phyloP scores from a whole-genome alignment of 2,329 filamentous ascomycete genomes.

The Cordyceps farinosa region DNA sequence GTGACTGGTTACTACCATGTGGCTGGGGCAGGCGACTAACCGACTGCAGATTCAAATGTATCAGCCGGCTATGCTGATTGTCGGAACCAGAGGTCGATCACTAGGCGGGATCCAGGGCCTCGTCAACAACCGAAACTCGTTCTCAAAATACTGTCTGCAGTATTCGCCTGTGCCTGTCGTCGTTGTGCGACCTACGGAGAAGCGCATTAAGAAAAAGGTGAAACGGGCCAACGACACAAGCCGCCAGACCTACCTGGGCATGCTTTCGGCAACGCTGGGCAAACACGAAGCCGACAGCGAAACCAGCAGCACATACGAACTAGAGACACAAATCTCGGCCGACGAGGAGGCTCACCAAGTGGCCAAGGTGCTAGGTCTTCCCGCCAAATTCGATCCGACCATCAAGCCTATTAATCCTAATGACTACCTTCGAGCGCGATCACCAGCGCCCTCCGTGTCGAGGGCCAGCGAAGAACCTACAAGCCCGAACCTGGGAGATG shows the following conservation, averaged over 20 bases:
- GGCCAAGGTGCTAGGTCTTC: slow-evolving; percentile 59
- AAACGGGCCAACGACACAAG: slow-evolving; percentile 76
- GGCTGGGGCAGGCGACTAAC: slow-evolving; percentile 14
- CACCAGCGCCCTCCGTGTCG: slow-evolving; percentile 19
- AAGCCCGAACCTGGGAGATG: slow-evolving; percentile 24
- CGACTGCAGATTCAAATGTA: slow-evolving; percentile 75
- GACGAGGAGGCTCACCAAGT: slow-evolving; percentile 64
- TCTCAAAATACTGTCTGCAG: slow-evolving; percentile 92
- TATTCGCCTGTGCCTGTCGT: slow-evolving; percentile 92
- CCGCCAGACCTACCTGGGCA: slow-evolving; percentile 72
- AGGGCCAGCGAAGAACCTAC: slow-evolving; percentile 20
- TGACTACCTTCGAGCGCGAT: slow-evolving; percentile 22
- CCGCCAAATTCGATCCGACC: slow-evolving; percentile 60
- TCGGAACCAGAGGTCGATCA: slow-evolving; percentile 81
- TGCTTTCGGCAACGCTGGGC: slow-evolving; percentile 62
- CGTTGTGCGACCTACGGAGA: slow-evolving; percentile 81
- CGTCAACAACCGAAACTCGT: slow-evolving; percentile 72
- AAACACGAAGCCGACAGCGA: slow-evolving; percentile 58
- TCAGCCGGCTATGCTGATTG: slow-evolving; percentile 85
- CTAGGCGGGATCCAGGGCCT: slow-evolving; percentile 83
- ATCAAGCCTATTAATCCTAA: slow-evolving; percentile 51
- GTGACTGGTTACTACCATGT: slow-evolving; percentile 25
- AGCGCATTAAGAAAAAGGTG: slow-evolving; percentile 83
- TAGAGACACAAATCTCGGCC: slow-evolving; percentile 52
- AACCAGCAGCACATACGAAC: slow-evolving; percentile 49